Evolutionary conservation across 208 protist genomes (phyloP), one percentile per base, ranked within the genome.

Genomic region (Trypanosoma brucei): DNA sequence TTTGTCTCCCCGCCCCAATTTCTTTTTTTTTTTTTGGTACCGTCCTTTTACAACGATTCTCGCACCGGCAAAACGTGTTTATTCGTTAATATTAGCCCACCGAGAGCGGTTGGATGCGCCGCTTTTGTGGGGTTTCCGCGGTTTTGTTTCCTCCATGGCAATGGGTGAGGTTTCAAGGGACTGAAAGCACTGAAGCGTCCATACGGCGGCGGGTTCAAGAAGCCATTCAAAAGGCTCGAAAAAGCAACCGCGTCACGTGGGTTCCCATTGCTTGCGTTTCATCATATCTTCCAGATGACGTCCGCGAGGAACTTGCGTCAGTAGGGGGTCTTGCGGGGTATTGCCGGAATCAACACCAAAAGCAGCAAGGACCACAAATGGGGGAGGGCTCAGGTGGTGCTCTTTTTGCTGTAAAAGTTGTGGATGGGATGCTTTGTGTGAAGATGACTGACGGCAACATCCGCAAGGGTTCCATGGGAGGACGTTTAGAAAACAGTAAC

Each of bases 381-480:
- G 42, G 42, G 6, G 42, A 46, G 45, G 22, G 52, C 8, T 3
- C 8, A 11, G 3, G 13, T 34, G 35, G 42, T 34, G 14, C 2
- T 22, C 1, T 37, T 11, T 72, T 72, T 55, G 2, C 22, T 45
- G 58, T 70, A 11, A 70, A 60, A 52, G 48, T 39, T 50, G 58
- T 70, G 14, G 51, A 70, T 52, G 65, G 65, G 2, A 58, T 70
- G 11, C 48, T 70, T 11, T 70, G 65, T 54, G 36, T 70, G 11
- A 48, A 35, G n/a, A 3, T 49, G 35, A 54, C 48, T 35, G 35
- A 44, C 22, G 38, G 22, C 7, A 30, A 3, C 33, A 35, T 44
- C 13, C 3, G 9, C 3, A 52, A 22, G 5, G 7, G 9, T 36
- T 40, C 4, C 5, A 34, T 49, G 34, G 39, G 22, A 22, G 9